A percentile compares a stretch with the other conserved stretches of the same genome.
Conservation (phyloP, 192 early-diverging fungal genomes). For the Podila verticillata region DNA sequence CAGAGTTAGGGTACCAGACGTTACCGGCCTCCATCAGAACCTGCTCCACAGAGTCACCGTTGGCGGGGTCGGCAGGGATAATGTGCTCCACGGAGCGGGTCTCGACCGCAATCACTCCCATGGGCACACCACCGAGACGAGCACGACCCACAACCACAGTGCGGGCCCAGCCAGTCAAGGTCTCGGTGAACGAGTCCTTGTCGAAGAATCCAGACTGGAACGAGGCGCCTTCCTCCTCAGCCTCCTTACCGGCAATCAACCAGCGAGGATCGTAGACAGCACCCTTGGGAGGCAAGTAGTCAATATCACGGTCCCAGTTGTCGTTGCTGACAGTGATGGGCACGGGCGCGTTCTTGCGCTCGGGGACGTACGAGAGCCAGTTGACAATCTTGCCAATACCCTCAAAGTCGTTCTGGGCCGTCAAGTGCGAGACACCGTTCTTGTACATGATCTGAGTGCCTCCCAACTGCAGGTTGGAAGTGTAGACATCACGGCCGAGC, state of each 20-base stretch:
- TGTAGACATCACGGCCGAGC: conserved; percentile 96
- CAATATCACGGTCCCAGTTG: conserved; percentile 83
- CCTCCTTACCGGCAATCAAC: conserved; percentile 85
- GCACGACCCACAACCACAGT: conserved; percentile 96
- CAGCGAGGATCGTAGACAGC: conserved; percentile 88
- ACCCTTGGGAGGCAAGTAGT: conserved; percentile 83
- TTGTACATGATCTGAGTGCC: conserved; percentile 99
- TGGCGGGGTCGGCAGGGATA: conserved; percentile 94
- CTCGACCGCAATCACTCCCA: conserved; percentile 98
- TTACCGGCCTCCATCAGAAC: conserved; percentile 91
- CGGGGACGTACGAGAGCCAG: conserved; percentile 95
- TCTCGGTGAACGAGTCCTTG: conserved; percentile 95
- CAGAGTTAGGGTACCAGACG: conserved; percentile 99
- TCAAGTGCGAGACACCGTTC: conserved; percentile 98
- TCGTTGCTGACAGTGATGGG: conserved; percentile 73
- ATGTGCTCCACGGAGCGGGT: conserved; percentile 92
- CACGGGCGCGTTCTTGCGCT: conserved; percentile 71
- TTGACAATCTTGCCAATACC: conserved; percentile 92
- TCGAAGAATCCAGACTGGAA: conserved; percentile 97
- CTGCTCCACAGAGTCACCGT: conserved; percentile 89
- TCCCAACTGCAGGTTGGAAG: conserved; percentile 97
- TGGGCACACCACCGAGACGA: conserved; percentile 95
- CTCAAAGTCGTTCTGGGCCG: conserved; percentile 93
- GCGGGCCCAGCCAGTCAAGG: conserved; percentile 95
- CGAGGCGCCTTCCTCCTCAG: conserved; percentile 61